Percentiles rank a stretch among this genome's conserved stretches.
Conservation (phyloP, 768 basidiomycete genomes). For the Heimioporus sp. region DNA sequence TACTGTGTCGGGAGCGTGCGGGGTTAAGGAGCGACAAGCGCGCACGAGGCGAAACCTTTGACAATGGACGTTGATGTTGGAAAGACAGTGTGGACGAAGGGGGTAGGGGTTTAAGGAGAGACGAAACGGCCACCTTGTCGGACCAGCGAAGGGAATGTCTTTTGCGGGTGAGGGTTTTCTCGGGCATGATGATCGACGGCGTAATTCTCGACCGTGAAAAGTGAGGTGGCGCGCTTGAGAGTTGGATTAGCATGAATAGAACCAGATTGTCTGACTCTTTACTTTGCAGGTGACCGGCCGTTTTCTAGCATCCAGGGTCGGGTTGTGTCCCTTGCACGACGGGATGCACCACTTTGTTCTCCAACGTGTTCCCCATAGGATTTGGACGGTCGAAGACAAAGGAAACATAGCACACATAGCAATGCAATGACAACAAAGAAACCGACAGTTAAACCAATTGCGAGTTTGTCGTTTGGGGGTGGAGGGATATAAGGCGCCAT, state of each 20-base stretch:
- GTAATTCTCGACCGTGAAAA: slow-evolving; percentile 43
- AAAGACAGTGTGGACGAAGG: slow-evolving; percentile 37
- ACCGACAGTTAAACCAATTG: slow-evolving; percentile 40
- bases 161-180: slow-evolving; percentile 41
- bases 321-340: slow-evolving; percentile 16
- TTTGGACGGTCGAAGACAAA: slow-evolving; percentile 43
- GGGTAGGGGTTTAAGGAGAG: slow-evolving; percentile 40
- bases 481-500: slow-evolving; percentile 12
- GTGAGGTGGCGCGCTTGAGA: slow-evolving; percentile 26
- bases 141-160: slow-evolving; percentile 41
- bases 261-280: neutral
- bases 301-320: slow-evolving; percentile 8
- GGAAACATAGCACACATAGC: slow-evolving; percentile 33
- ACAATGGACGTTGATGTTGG: neutral
- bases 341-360: slow-evolving; percentile 41
- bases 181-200: slow-evolving; percentile 51
- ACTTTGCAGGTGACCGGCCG: slow-evolving; percentile 12
- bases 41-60: slow-evolving; percentile 11
- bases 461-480: slow-evolving; percentile 40
- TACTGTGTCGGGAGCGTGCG: slow-evolving; percentile 28
- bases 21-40: slow-evolving; percentile 20
- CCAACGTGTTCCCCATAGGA: slow-evolving; percentile 35
- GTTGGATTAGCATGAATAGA: neutral
- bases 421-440: slow-evolving; percentile 22
- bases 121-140: slow-evolving; percentile 40